Percentiles rank a stretch among this genome's conserved stretches.
phyloP scores from a whole-genome alignment of 208 protist genomes.

The Wallacemonas sp. region DNA sequence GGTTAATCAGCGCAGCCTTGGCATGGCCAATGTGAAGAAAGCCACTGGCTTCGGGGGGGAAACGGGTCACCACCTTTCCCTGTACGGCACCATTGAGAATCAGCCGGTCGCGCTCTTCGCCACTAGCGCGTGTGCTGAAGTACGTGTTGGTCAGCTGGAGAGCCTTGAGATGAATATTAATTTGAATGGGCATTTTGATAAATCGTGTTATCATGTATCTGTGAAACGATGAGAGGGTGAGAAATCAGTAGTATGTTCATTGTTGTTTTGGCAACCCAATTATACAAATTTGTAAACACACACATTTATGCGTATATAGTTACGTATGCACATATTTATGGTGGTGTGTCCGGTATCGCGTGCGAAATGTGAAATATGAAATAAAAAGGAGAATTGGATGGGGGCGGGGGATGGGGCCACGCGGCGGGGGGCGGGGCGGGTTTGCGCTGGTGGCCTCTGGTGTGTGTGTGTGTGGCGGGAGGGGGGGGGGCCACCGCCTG shows the following conservation, averaged over 20 bases:
- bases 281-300: too few relatives aligned
- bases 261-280: too few relatives aligned
- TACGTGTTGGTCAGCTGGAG: constrained; percentile 52
- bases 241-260: constrained; percentile 14
- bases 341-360: too few relatives aligned
- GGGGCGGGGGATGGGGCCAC: too few relatives aligned
- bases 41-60: constrained; percentile 97
- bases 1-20: constrained; percentile 98
- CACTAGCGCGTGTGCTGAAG: constrained; percentile 27
- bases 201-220: constrained; percentile 47
- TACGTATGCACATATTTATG: too few relatives aligned
- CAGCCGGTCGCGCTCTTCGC: constrained; percentile 75
- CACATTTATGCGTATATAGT: too few relatives aligned
- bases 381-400: too few relatives aligned
- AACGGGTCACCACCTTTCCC: constrained; percentile 95
- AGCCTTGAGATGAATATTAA: constrained; percentile 73
- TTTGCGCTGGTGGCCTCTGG: too few relatives aligned
- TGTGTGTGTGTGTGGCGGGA: too few relatives aligned
- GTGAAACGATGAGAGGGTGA: neutral
- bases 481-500: too few relatives aligned
- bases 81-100: constrained; percentile 75
- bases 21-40: constrained; percentile 98
- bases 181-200: constrained; percentile 35
- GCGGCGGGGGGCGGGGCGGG: too few relatives aligned
- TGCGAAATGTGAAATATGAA: too few relatives aligned